Base-by-base conservation (phyloP, 768 basidiomycete species). In the Royoungia palumana region DNA sequence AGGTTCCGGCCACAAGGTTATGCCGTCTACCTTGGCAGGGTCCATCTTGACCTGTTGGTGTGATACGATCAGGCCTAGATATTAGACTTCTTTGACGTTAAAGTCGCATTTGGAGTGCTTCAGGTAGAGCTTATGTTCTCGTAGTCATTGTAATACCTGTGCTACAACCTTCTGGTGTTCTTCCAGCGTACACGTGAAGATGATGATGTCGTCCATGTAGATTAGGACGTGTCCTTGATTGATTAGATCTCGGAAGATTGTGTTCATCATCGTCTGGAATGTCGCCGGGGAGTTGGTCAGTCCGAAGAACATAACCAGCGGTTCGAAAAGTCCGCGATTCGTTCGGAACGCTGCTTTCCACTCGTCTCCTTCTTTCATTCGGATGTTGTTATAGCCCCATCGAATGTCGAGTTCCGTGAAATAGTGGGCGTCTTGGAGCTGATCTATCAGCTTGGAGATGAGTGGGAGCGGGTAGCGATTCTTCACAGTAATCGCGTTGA, bases 201-300 rank as follows among this genome's bases (percentile, higher is more conserved):
- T 60, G 0, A 24, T 62, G 2, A 75, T 75, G 39, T 76, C 67
- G 39, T 76, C 70, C 9, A 75, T 72, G 38, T 75, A 76, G 2
- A 69, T 52, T 0, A 59, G n/a, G 0, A 70, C 53, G 1, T 58
- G 48, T 16, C 40, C 52, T 11, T n/a, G 0, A 2, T 24, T 28
- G 8, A 53, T 37, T 3, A 63, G 51, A 14, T 60, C 48, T 0
- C 40, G 13, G 24, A 67, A 56, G 3, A 62, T 9, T 9, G 46
- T 24, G 21, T 69, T 58, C 53, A 68, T 66, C 38, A 62, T 52
- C 0, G 35, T 49, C 41, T 68, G 69, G 41, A 62, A 68, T 0
- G 56, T 64, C 0, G 53, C 56, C 0, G 54, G 64, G 0, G 49
- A 52, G 9, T 52, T 52, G 0, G 9, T 35, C 0, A 53, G 8